These are phyloP conservation scores for Colletotrichum sp. DNA, from an alignment of 2,329 filamentous ascomycete species.

Conservation along the genomic window DNA sequence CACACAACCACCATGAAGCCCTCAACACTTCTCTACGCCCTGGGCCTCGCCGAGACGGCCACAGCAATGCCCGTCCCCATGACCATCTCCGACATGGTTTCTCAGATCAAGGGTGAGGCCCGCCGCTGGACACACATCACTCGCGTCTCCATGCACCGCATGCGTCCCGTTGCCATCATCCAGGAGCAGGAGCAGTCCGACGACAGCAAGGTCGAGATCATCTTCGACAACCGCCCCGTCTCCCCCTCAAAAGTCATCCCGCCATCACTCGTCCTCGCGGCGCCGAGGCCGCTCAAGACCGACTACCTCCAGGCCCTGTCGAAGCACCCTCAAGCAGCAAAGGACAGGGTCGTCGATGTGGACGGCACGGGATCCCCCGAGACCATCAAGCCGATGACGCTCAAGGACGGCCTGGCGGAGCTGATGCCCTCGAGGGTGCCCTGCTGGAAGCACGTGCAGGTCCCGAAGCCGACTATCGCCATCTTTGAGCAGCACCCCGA, in stretches of 20 bases:
- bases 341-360: slow-evolving; percentile 16
- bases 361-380: slow-evolving; percentile 11
- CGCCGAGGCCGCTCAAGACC: slow-evolving; percentile 14
- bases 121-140: background rate
- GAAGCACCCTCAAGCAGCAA: background rate
- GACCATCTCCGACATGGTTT: slow-evolving; percentile 4
- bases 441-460: slow-evolving; percentile 9
- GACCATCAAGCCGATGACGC: slow-evolving; percentile 9
- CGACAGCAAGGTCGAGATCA: background rate
- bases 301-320: slow-evolving; percentile 15
- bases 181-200: background rate
- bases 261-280: slow-evolving; percentile 13
- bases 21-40: background rate
- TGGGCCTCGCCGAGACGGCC: background rate
- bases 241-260: slow-evolving; percentile 1
- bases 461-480: background rate
- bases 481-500: slow-evolving; percentile 17
- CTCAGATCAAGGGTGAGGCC: background rate
- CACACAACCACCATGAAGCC: slow-evolving; percentile 7
- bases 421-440: background rate
- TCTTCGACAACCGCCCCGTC: slow-evolving; percentile 16
- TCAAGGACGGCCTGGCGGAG: background rate
- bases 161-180: background rate
- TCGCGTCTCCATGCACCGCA: background rate
- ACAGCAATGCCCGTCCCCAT: slow-evolving; percentile 13